Evolutionary conservation across 352 stramenopile genomes (phyloP).

Genomic region (Aphanomyces stellatus): DNA sequence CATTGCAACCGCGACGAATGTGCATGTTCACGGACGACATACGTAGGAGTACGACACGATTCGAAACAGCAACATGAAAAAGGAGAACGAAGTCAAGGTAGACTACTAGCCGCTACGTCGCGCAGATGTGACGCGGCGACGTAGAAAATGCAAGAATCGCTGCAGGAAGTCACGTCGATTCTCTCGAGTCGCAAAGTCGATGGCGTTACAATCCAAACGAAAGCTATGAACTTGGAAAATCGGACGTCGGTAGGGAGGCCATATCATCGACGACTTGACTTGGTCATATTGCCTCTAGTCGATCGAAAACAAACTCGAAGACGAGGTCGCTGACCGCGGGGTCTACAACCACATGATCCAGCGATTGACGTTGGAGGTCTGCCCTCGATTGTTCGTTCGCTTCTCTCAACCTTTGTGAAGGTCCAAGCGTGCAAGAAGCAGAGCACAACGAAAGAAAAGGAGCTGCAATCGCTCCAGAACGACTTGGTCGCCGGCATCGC

Average conservation of each 20-base stretch:
- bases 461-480: slow-evolving; percentile 41
- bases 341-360: slow-evolving; percentile 84
- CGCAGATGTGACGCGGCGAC: background rate
- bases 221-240: slow-evolving; percentile 65
- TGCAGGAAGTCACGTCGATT: slow-evolving; percentile 27
- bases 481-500: slow-evolving; percentile 47
- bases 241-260: slow-evolving; percentile 43
- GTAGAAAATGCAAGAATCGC: slow-evolving; percentile 62
- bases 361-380: slow-evolving; percentile 46
- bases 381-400: slow-evolving; percentile 27
- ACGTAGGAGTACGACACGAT: slow-evolving; percentile 52
- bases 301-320: slow-evolving; percentile 69
- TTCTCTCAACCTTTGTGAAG: background rate
- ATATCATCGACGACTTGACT: background rate
- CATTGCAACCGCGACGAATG: background rate
- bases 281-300: slow-evolving; percentile 27
- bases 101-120: background rate
- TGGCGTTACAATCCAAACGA: slow-evolving; percentile 48
- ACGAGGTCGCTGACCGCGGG: slow-evolving; percentile 53
- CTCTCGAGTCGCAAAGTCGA: slow-evolving; percentile 34
- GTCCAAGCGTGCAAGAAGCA: slow-evolving; percentile 42
- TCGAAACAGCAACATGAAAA: slow-evolving; percentile 56
- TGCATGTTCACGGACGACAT: background rate
- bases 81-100: slow-evolving; percentile 64
- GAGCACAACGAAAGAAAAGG: slow-evolving; percentile 52